Evolutionary conservation across 2,329 filamentous ascomycete genomes (phyloP).

Genomic region (Alternaria conjuncta): DNA sequence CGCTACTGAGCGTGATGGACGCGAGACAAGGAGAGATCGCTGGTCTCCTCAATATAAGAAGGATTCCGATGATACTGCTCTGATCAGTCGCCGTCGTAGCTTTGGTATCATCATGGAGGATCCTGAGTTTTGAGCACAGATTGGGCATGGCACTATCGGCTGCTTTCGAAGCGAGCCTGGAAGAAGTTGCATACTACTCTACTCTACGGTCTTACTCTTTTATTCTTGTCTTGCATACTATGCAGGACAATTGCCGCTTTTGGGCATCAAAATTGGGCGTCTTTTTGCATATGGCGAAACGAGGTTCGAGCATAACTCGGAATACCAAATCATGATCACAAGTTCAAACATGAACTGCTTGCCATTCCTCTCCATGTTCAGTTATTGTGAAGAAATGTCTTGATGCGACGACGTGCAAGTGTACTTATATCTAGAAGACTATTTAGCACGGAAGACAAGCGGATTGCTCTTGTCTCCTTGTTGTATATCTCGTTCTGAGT

Average conservation of each 20-base stretch:
- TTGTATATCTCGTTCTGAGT: neutral
- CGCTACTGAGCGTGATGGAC: neutral
- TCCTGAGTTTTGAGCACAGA: neutral
- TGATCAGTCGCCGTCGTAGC: neutral
- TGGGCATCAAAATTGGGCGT: neutral
- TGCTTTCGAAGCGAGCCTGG: neutral
- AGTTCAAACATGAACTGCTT: neutral
- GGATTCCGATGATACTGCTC: neutral
- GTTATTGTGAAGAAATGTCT: neutral
- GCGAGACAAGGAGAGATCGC: neutral
- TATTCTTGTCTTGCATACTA: neutral
- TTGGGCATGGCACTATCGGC: neutral
- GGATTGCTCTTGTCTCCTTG: neutral
- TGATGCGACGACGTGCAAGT: neutral
- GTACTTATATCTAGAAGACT: neutral
- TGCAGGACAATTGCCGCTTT: neutral
- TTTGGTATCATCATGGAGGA: constrained; percentile 3
- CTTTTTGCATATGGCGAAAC: neutral
- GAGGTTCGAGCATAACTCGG: neutral
- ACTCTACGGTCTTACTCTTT: neutral
- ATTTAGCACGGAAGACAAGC: neutral
- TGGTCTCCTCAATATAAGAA: neutral
- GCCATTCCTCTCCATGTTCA: neutral
- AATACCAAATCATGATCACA: neutral
- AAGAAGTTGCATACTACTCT: constrained; percentile 5